phyloP scores from a whole-genome alignment of 1,284 basidiomycete genomes.

The Ganoderma lucidum region DNA sequence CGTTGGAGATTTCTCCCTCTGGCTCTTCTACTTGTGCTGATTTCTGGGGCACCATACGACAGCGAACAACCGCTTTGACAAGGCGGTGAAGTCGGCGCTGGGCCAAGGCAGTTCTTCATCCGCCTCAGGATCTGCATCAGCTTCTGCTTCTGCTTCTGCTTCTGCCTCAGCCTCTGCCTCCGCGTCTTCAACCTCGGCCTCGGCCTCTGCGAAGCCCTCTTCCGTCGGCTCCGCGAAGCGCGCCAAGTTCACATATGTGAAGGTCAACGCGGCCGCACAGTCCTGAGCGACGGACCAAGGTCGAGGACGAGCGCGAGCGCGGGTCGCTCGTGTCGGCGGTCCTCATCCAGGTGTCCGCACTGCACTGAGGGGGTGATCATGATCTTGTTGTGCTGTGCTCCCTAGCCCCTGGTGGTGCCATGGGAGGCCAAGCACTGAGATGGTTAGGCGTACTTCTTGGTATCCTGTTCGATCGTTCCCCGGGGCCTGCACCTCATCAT shows the following conservation, averaged over 20 bases:
- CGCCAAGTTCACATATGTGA: background rate
- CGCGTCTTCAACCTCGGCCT: slow-evolving; percentile 37
- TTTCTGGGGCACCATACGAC: background rate
- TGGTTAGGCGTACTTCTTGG: background rate
- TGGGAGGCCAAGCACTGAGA: background rate
- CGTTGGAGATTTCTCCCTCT: slow-evolving; percentile 20
- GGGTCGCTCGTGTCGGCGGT: slow-evolving; percentile 24
- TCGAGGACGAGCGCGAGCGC: slow-evolving; percentile 47
- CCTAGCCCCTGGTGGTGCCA: background rate
- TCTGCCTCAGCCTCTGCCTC: background rate
- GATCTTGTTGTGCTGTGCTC: background rate
- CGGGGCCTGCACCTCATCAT: background rate
- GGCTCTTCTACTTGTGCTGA: background rate
- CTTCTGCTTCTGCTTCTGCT: too few relatives aligned
- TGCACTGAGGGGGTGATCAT: background rate
- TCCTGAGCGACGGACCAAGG: slow-evolving; percentile 39
- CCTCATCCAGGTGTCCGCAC: slow-evolving; percentile 17
- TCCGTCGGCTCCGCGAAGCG: background rate
- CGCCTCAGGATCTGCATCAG: slow-evolving; percentile 15
- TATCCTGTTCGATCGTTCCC: background rate
- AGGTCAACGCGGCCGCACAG: background rate
- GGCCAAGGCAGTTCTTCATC: slow-evolving; percentile 42
- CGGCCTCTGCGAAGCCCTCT: background rate
- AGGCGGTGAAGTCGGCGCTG: slow-evolving; percentile 59
- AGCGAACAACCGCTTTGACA: slow-evolving; percentile 63